These are phyloP conservation scores for Gamarada debralockiae DNA, from an alignment of 495 filamentous ascomycete species.

Conservation along the genomic window DNA sequence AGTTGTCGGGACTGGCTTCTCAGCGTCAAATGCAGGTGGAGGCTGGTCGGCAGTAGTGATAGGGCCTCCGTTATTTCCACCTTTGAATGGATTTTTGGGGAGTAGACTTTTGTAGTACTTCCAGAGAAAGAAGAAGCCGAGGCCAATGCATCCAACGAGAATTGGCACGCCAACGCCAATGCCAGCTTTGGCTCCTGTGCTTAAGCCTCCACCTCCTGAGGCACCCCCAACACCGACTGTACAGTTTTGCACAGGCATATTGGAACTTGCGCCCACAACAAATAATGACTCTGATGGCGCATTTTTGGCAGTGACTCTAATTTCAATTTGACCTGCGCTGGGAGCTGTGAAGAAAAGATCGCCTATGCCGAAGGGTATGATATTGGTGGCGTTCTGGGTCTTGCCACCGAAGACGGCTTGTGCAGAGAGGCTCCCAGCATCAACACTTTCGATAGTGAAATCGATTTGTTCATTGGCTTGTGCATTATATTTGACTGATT, in stretches of 20 bases:
- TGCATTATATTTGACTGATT: constrained; percentile 23
- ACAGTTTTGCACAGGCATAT: constrained; percentile 28
- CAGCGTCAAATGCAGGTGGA: too few species aligned
- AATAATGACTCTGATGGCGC: constrained; percentile 21
- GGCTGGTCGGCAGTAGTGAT: too few species aligned
- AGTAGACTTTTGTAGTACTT: constrained; percentile 10
- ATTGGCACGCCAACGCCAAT: constrained; percentile 17
- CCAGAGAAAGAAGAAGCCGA: constrained; percentile 7
- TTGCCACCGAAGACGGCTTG: constrained; percentile 16
- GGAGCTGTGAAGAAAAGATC: constrained; percentile 19
- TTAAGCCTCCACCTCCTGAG: constrained; percentile 11
- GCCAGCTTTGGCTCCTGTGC: constrained; percentile 27
- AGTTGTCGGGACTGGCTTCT: too few species aligned
- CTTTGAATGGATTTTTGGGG: constrained; percentile 11
- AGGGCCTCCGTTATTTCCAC: too few species aligned
- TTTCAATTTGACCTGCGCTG: constrained; percentile 20
- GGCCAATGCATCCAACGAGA: constrained; percentile 7
- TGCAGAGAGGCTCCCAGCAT: constrained; percentile 12
- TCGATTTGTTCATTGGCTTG: constrained; percentile 24
- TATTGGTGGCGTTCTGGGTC: constrained; percentile 5
- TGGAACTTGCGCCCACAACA: constrained; percentile 23
- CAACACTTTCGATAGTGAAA: constrained; percentile 26
- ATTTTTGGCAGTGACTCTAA: constrained; percentile 23
- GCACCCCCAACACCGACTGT: constrained; percentile 24
- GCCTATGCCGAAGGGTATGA: neutral